Evolutionary conservation across 148 eudicot species (phyloP), one percentile per base, ranked within the genome.

Genomic region (Chenopodium formosanum): DNA sequence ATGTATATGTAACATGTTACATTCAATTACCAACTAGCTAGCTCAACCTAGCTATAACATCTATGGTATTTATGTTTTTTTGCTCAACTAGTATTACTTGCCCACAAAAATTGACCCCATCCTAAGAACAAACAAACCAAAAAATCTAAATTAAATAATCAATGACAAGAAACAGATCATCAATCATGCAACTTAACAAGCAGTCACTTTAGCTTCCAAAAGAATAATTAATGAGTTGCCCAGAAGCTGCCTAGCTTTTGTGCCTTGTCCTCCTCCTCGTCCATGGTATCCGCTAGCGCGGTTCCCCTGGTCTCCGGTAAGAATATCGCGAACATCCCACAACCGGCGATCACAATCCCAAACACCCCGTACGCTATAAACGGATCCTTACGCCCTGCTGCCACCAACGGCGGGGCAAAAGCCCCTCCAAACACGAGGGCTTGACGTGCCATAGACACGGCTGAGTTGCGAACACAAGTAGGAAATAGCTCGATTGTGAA

Each of bases 401-500:
- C 95, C n/a, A 88, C 90, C 83, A 92, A 50, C 19, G 90, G 75
- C 0, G 98, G 96, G 74, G 90, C 83, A 8, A 90, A 80, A 0
- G 77, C 86, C 0, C 93, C 93, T 0, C 98, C 94, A 34, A 91
- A 79, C 69, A 91, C 89, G 11, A 94, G 50, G 0, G 92, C 89
- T 78, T 91, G 96, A 77, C 96, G 81, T 25, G 87, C 90, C 88
- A 94, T 86, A 1, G 94, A 82, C 62, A 92, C 78, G 1, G 96
- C 98, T n/a, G 94, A 89, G 84, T 94, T 94, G 34, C 97, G 81
- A 52, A 90, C 90, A 29, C 93, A 86, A 0, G 98, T 92, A 7
- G 98, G 98, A 22, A 94, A 92, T 83, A 91, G n/a, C 89, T 94
- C 98, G 1, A 89, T 71, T 0, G 90, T 83, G 84, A 88, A 94